A percentile compares a stretch with the other conserved stretches of the same genome.
Evolutionary conservation across 305 asterid species (phyloP).

Genomic region (Striga hermonthica): DNA sequence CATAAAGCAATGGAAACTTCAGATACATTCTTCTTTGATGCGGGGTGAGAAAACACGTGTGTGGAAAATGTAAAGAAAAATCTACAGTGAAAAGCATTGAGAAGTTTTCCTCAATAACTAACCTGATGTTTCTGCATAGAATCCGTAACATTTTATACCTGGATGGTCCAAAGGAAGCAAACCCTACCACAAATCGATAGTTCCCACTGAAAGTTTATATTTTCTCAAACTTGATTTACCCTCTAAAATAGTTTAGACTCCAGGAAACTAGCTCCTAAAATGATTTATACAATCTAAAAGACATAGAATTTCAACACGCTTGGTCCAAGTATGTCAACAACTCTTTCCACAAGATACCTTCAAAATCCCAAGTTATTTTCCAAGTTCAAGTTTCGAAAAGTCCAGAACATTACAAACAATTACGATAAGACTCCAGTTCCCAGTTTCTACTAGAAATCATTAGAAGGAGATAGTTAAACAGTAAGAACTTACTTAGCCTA

Average conservation of each 20-base stretch:
- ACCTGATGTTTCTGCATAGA: neutral
- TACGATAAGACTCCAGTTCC: conserved; percentile 1
- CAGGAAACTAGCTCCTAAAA: neutral
- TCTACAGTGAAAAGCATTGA: neutral
- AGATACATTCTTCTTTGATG: neutral
- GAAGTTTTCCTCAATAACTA: neutral
- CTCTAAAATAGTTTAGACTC: neutral
- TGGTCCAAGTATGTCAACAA: neutral
- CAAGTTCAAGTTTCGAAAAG: neutral
- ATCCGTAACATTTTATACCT: neutral
- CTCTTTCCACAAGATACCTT: neutral
- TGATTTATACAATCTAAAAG: neutral
- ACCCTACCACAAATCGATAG: neutral
- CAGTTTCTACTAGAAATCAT: conserved; percentile 11
- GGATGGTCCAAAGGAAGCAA: neutral
- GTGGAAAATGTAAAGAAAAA: neutral
- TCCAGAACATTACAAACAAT: conserved; percentile 7
- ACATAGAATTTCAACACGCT: neutral
- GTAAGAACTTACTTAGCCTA: neutral
- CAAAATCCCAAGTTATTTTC: conserved; percentile 6
- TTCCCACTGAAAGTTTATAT: neutral
- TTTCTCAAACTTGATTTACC: neutral
- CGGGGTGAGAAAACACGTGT: neutral
- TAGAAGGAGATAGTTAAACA: neutral
- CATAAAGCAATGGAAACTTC: neutral